phyloP scores from a whole-genome alignment of 2,329 filamentous ascomycete species.

The Ascochyta clinopodiicola region DNA sequence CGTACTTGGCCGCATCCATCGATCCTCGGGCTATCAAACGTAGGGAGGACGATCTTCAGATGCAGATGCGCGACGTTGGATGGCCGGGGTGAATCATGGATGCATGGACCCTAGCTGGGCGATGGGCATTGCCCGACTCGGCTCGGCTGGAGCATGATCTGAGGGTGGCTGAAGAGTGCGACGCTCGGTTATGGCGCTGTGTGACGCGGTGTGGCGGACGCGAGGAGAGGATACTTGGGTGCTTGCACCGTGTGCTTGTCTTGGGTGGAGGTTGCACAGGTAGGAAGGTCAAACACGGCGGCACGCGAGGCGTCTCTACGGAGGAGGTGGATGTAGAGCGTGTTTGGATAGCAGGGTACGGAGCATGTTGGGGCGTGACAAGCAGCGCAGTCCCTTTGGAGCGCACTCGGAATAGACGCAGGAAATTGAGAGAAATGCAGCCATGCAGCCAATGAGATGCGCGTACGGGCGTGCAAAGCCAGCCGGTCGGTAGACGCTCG shows the following conservation, averaged over 20 bases:
- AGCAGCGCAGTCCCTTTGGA: neutral
- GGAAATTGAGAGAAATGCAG: neutral
- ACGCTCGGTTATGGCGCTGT: conserved; percentile 13
- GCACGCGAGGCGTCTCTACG: neutral
- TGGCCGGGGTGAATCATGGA: too few species aligned
- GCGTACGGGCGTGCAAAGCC: neutral
- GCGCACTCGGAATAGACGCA: neutral
- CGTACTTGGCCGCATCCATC: neutral
- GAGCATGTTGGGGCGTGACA: neutral
- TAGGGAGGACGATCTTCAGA: neutral
- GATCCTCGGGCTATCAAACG: neutral
- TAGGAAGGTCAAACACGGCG: conserved; percentile 26
- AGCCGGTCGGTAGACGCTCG: conserved; percentile 14
- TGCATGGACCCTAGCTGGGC: neutral
- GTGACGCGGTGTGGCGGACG: conserved; percentile 26
- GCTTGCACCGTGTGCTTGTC: too few species aligned
- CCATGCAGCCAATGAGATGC: neutral
- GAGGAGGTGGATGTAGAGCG: neutral
- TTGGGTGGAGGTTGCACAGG: conserved; percentile 27
- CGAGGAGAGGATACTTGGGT: conserved; percentile 25
- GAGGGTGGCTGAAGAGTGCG: conserved; percentile 11
- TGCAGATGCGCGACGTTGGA: neutral
- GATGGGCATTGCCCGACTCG: neutral
- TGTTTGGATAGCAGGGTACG: too few species aligned
- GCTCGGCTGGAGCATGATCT: neutral